Evolutionary conservation across 2,329 filamentous ascomycete genomes (phyloP), one percentile per base, ranked within the genome.

Genomic region (Aspergillus sergii): DNA sequence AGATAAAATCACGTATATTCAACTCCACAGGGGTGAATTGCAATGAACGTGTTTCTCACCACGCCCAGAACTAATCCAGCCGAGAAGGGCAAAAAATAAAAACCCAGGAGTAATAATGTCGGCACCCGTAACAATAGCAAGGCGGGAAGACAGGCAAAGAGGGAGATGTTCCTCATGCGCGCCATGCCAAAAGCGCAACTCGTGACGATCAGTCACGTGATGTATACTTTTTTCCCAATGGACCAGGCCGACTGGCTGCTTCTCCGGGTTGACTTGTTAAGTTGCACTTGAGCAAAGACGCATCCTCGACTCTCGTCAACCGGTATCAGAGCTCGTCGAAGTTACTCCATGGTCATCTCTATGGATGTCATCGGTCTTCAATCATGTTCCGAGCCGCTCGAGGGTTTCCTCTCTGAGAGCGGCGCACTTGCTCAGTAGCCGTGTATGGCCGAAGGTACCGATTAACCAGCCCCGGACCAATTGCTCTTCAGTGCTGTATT

Each of bases 351-450:
- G 69, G 72, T 68, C 61, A 69, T 69, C 65, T 78, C 78, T 72
- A 79, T 79, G 77, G 77, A 79, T 79, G 77, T 79, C 77, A 79
- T 77, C 73, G 66, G 76, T 72, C 69, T 71, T 74, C 65, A 77
- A 73, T 73, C 71, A 78, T 78, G 75, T 69, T 65, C 71, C 73
- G 66, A 71, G 72, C 71, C 73, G 73, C 73, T 75, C 71, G 72
- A 72, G 75, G 72, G 70, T 73, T 67, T 68, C 69, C 64, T 75
- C 75, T 73, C 68, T 76, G 67, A 77, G 72, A 73, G 69, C 73
- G 67, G 69, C 72, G 67, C 72, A 72, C 58, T 67, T 71, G 67
- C 58, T 71, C 58, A 67, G 67, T 66, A 69, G 65, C 61, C 64
- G 64, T 69, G 60, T 58, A 57, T 69, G 68, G 65, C 66, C 61